phyloP scores from a whole-genome alignment of 2,329 filamentous ascomycete species.

The Coniochaeta sp. region DNA sequence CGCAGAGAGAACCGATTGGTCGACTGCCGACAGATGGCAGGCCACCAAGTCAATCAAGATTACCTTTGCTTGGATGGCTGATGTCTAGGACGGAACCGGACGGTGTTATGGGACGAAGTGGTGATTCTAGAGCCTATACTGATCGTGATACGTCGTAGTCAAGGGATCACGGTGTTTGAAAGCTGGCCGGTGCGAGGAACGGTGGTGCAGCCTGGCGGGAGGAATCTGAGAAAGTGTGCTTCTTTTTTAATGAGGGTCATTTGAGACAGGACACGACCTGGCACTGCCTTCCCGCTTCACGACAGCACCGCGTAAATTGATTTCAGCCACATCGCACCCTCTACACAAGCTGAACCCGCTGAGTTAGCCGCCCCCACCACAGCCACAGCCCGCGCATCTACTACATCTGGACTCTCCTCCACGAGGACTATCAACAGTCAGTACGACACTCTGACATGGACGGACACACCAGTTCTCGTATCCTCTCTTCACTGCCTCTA shows the following conservation, averaged over 20 bases:
- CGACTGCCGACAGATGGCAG: neutral
- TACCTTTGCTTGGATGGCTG: neutral
- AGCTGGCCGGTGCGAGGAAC: neutral
- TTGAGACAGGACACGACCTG: neutral
- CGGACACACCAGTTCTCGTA: too few relatives aligned
- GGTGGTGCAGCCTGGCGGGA: neutral
- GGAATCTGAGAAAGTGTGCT: neutral
- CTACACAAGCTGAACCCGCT: too few relatives aligned
- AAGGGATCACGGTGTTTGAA: neutral
- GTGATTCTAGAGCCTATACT: neutral
- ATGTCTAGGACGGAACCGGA: neutral
- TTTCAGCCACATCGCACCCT: constrained; percentile 1
- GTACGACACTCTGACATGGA: too few relatives aligned
- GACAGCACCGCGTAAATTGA: neutral
- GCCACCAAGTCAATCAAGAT: neutral
- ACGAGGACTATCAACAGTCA: too few relatives aligned
- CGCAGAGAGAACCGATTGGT: neutral
- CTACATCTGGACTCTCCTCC: too few relatives aligned
- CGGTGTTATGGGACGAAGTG: neutral
- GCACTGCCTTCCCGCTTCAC: neutral
- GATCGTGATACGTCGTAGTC: neutral
- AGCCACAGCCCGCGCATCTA: too few relatives aligned
- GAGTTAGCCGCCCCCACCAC: neutral
- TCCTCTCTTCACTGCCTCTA: too few relatives aligned
- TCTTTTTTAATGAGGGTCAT: constrained; percentile 1